Evolutionary conservation across 768 basidiomycete species (phyloP).

Genomic region (Thelephora aurantiotincta): DNA sequence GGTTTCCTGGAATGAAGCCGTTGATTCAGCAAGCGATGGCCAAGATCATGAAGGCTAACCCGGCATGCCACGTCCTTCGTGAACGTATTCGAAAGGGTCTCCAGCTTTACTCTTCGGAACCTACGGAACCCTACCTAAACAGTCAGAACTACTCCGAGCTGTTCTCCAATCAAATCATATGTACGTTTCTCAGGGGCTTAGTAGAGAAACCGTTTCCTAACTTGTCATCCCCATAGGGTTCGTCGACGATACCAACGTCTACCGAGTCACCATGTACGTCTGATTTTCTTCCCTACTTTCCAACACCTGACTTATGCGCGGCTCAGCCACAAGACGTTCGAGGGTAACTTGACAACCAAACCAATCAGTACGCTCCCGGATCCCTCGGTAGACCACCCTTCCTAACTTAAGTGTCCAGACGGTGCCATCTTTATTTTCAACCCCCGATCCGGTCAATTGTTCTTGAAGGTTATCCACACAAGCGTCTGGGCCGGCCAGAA

Average conservation of each 20-base stretch:
- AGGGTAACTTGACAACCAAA: slow-evolving; percentile 98
- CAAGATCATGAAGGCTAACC: slow-evolving; percentile 99
- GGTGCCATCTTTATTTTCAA: slow-evolving; percentile 99
- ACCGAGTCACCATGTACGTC: slow-evolving; percentile 82
- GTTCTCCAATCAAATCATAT: slow-evolving; percentile 98
- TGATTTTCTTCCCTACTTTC: background rate
- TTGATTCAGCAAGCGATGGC: slow-evolving; percentile 98
- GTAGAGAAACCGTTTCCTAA: slow-evolving; percentile 2
- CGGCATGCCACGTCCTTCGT: slow-evolving; percentile 90
- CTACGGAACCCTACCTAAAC: slow-evolving; percentile 97
- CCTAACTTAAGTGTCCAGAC: slow-evolving; percentile 27
- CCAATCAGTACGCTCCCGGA: slow-evolving; percentile 62
- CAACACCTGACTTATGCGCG: slow-evolving; percentile 8
- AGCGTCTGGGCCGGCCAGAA: slow-evolving; percentile 99
- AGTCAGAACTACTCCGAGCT: slow-evolving; percentile 94
- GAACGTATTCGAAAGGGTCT: slow-evolving; percentile 98
- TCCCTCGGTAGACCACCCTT: background rate
- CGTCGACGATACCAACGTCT: slow-evolving; percentile 99
- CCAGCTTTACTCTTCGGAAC: slow-evolving; percentile 96
- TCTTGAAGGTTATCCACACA: slow-evolving; percentile 98
- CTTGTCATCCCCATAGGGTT: slow-evolving; percentile 48
- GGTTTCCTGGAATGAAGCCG: slow-evolving; percentile 98
- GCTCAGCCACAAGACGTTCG: slow-evolving; percentile 90
- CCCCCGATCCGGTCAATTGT: slow-evolving; percentile 93
- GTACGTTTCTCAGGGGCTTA: slow-evolving; percentile 22